Percentiles rank a stretch among this genome's conserved stretches.
These are phyloP conservation scores for Moesziomyces globuligerus DNA, from an alignment of 1,284 basidiomycete species.

Conservation along the genomic window DNA sequence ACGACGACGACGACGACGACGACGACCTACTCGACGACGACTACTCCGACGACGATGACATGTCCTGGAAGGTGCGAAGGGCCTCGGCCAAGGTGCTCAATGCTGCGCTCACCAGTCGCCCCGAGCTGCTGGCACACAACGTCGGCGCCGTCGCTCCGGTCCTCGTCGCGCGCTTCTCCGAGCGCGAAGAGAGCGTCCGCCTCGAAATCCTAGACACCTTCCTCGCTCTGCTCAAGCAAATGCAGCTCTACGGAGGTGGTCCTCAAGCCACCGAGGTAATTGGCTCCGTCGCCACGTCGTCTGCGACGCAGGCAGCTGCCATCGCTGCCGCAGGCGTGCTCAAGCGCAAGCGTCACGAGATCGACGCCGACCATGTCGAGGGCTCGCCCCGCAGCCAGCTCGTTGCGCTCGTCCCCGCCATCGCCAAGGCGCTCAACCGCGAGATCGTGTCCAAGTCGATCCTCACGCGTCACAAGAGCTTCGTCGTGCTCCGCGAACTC, in stretches of 20 bases:
- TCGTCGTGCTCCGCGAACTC: constrained; percentile 80
- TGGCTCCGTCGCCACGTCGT: constrained; percentile 59
- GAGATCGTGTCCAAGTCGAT: constrained; percentile 87
- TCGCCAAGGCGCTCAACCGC: constrained; percentile 83
- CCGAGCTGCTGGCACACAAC: constrained; percentile 81
- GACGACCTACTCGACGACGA: constrained; percentile 73
- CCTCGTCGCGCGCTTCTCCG: constrained; percentile 87
- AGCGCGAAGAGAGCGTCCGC: constrained; percentile 95
- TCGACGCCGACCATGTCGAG: constrained; percentile 40
- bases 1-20: constrained; percentile 67
- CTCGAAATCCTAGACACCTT: constrained; percentile 92
- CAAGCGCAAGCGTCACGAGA: constrained; percentile 66
- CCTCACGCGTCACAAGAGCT: constrained; percentile 84
- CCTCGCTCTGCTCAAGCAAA: constrained; percentile 81
- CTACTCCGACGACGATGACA: constrained; percentile 97
- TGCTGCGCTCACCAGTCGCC: constrained; percentile 85
- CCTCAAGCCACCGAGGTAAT: constrained; percentile 75
- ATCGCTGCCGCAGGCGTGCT: constrained; percentile 57
- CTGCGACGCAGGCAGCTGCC: constrained; percentile 32
- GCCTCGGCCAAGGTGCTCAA: constrained; percentile 89
- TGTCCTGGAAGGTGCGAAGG: constrained; percentile 97
- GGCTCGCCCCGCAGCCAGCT: constrained; percentile 60
- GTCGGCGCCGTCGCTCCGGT: constrained; percentile 86
- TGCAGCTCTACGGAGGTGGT: constrained; percentile 69
- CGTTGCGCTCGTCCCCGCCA: constrained; percentile 76